Conservation (phyloP, 2,329 filamentous ascomycete species). For the Verticillium nubilum region DNA sequence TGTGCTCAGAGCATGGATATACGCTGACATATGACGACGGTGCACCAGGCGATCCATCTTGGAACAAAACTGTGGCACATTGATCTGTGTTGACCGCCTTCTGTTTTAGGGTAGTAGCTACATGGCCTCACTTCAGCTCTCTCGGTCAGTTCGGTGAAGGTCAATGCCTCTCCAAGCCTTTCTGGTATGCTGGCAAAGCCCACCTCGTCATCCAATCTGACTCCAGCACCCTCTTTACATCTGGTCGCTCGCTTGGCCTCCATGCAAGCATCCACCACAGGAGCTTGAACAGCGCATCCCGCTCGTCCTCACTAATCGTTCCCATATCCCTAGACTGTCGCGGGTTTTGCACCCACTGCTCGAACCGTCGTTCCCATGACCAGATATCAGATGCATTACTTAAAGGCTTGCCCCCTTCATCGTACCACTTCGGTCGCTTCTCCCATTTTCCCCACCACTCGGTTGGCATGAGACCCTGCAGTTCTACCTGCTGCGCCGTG, state of each 20-base stretch:
- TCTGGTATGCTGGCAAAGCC: slow-evolving; percentile 12
- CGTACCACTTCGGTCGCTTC: slow-evolving; percentile 7
- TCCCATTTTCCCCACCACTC: slow-evolving; percentile 24
- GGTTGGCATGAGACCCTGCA: slow-evolving; percentile 20
- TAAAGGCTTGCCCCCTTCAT: slow-evolving; percentile 7
- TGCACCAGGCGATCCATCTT: too few species aligned
- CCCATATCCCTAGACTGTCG: slow-evolving; percentile 7
- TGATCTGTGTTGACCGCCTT: too few species aligned
- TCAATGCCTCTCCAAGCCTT: background rate
- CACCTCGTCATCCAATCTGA: slow-evolving; percentile 11
- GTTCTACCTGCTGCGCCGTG: slow-evolving; percentile 21
- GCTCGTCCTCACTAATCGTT: slow-evolving; percentile 8
- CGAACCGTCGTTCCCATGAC: slow-evolving; percentile 12
- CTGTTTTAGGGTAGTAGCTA: too few species aligned
- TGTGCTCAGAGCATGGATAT: too few species aligned
- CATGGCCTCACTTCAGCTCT: too few species aligned
- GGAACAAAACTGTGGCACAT: too few species aligned
- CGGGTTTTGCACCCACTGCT: slow-evolving; percentile 13
- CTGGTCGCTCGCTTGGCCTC: slow-evolving; percentile 11
- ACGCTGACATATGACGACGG: too few species aligned
- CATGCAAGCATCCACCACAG: slow-evolving; percentile 14
- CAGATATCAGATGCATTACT: slow-evolving; percentile 9
- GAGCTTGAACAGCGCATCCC: slow-evolving; percentile 15
- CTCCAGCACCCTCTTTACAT: slow-evolving; percentile 5
- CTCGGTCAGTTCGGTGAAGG: background rate